A percentile compares a stretch with the other conserved stretches of the same genome.
Evolutionary conservation across 2,329 filamentous ascomycete genomes (phyloP).

Genomic region (Fusarium sp.): DNA sequence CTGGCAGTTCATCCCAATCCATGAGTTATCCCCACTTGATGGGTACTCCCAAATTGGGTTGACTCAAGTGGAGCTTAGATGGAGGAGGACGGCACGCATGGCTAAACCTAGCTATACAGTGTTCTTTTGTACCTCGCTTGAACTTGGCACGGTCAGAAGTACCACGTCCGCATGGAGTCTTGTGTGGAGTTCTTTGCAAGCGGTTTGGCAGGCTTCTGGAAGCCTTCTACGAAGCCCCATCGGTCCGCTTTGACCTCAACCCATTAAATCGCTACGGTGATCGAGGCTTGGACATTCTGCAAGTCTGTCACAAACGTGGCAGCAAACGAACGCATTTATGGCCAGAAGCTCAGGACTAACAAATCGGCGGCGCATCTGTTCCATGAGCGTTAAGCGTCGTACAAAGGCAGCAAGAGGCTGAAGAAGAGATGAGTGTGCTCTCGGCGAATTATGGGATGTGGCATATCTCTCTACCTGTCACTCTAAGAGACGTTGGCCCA

Average conservation of each 20-base stretch:
- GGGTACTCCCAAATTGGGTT: conserved; percentile 36
- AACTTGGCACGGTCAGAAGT: conserved; percentile 28
- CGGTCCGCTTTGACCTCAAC: conserved; percentile 39
- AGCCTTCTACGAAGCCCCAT: conserved; percentile 45
- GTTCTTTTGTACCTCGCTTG: background rate
- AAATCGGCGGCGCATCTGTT: background rate
- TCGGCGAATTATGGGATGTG: conserved; percentile 22
- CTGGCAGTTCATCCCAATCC: conserved; percentile 43
- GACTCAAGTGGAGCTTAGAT: conserved; percentile 33
- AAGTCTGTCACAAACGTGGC: conserved; percentile 14
- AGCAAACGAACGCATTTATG: conserved; percentile 9
- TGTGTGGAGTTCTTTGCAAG: conserved; percentile 19
- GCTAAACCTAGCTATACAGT: conserved; percentile 32
- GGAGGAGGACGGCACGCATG: conserved; percentile 20
- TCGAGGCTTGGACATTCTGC: conserved; percentile 31
- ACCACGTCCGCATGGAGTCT: conserved; percentile 11
- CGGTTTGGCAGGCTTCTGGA: conserved; percentile 46
- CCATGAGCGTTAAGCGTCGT: background rate
- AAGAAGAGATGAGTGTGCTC: background rate
- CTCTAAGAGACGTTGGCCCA: conserved; percentile 24
- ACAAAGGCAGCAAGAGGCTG: background rate
- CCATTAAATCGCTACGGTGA: conserved; percentile 33
- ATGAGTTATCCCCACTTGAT: conserved; percentile 35
- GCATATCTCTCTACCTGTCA: conserved; percentile 18
- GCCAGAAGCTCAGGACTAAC: background rate